Evolutionary conservation across 345 rosid species (phyloP).

Genomic region (Bretschneidera sinensis): DNA sequence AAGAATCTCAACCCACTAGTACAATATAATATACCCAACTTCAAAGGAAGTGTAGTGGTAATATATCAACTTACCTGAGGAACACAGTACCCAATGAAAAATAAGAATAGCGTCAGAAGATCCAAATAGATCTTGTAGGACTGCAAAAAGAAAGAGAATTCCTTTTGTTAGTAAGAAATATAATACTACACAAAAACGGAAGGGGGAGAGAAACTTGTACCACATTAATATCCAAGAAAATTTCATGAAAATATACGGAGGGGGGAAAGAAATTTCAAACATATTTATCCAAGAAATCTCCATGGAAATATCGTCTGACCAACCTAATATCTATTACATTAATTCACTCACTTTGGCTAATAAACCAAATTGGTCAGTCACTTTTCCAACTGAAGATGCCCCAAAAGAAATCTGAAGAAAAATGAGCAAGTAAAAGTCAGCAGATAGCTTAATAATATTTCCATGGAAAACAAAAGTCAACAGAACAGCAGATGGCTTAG

Average conservation of each 20-base stretch:
- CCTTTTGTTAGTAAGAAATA: conserved; percentile 1
- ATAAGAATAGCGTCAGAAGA: conserved; percentile 42
- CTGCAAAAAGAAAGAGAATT: conserved; percentile 49
- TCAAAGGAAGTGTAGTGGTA: background rate
- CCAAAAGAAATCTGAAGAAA: conserved; percentile 53
- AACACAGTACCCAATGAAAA: conserved; percentile 48
- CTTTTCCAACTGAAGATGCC: conserved; percentile 36
- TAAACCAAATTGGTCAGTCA: conserved; percentile 30
- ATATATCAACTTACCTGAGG: conserved; percentile 62
- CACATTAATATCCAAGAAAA: conserved; percentile 6
- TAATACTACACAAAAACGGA: background rate
- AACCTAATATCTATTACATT: conserved; percentile 3
- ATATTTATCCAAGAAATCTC: conserved; percentile 4
- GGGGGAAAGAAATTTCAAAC: no score
- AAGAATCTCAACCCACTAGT: background rate
- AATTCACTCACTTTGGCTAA: conserved; percentile 61
- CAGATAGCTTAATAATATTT: background rate
- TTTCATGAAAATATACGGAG: no score
- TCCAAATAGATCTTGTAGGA: conserved; percentile 53
- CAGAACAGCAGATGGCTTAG: no score
- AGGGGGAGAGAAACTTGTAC: no score
- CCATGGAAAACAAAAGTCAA: background rate
- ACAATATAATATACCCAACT: background rate
- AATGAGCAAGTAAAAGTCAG: conserved; percentile 7
- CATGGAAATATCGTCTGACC: conserved; percentile 2